A percentile compares a stretch with the other conserved stretches of the same genome.
These are phyloP conservation scores for Colletotrichum magnum DNA, from an alignment of 2,329 filamentous ascomycete genomes.

Conservation along the genomic window DNA sequence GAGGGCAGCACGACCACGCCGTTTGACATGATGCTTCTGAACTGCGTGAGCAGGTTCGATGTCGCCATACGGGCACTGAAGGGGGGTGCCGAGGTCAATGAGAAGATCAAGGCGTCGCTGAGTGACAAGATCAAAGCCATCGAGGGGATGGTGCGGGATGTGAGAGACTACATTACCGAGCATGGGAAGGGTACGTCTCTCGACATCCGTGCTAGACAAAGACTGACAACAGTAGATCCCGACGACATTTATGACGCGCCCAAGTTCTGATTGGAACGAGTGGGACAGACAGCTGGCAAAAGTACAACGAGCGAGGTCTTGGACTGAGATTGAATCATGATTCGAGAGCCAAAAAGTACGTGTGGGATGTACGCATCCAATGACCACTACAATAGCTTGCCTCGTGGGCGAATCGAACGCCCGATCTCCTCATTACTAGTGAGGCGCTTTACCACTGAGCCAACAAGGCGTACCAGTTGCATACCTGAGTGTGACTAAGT, in stretches of 20 bases:
- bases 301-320: too few species aligned
- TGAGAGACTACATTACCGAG: too few species aligned
- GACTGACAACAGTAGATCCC: too few species aligned
- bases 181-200: too few species aligned
- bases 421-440: conserved; percentile 44
- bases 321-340: too few species aligned
- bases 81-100: conserved; percentile 55
- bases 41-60: conserved; percentile 72
- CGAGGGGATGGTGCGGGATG: too few species aligned
- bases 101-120: conserved; percentile 57
- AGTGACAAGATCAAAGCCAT: too few species aligned
- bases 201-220: too few species aligned
- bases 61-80: conserved; percentile 68
- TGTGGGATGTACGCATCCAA: too few species aligned
- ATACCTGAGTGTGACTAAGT: neutral
- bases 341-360: neutral
- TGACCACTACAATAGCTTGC: neutral
- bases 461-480: conserved; percentile 34
- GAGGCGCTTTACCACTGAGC: conserved; percentile 43
- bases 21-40: conserved; percentile 79
- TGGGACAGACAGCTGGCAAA: too few species aligned
- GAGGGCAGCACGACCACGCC: conserved; percentile 78
- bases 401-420: conserved; percentile 43
- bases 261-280: too few species aligned
- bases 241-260: too few species aligned